Base-by-base conservation (phyloP, 352 stramenopile species). In the Pythium oligandrum region DNA sequence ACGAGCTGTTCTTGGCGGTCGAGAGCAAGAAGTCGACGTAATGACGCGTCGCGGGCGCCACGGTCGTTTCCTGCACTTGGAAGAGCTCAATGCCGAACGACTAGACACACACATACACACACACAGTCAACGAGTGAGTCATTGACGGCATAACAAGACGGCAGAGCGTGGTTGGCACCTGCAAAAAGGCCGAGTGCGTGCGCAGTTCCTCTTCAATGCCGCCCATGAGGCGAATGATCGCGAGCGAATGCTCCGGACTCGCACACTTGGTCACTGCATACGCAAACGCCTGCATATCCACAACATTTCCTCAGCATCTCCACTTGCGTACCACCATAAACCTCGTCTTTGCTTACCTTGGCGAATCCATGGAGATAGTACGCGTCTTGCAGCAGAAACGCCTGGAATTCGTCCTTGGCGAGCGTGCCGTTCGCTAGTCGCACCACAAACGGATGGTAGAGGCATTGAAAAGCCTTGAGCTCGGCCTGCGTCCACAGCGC, bases 381-480 rank as follows among this genome's bases (percentile, higher is more conserved):
- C 35, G 74, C 71, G 57, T 85, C 74, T 61, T 85, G 74, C 47
- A 78, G 57, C 51, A 85, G 51, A 45, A 79, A 85, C 39, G 62
- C 57, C 43, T 78, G 43, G 53, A 85, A 85, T 55, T 66, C 54
- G 2, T 49, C 39, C 11, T 34, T 40, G 0, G 61, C 53, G 43
- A 85, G 65, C 48, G 56, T 58, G 11, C 74, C 74, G 0, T 56
- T 55, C 4, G 59, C 71, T 44, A 85, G 55, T 5, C 55, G 57
- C 17, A 68, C 50, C 45, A 81, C 65, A 44, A 85, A 85, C 36
- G 74, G 71, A 59, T 85, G 74, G 71, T 73, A 85, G 38, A 85
- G 53, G 39, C 61, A 70, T 58, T 68, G 55, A 44, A 61, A 68
- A 17, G 66, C 63, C 31, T 63, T 60, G 30, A 44, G 46, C 40